phyloP scores from a whole-genome alignment of 164 flowering plant species.

The Umbellularia californica region DNA sequence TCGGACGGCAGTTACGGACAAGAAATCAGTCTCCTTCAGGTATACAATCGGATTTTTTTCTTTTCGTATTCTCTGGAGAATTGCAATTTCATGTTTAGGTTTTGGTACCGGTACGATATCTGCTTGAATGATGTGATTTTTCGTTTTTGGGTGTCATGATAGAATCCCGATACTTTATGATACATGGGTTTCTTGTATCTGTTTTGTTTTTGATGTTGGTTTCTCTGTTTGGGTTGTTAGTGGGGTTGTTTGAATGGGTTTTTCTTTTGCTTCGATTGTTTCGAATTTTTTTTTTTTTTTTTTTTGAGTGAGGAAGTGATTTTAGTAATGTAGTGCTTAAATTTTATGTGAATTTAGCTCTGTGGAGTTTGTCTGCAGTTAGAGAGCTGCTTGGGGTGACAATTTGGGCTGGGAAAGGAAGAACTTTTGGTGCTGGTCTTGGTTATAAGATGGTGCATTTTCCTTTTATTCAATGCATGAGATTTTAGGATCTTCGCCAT shows the following conservation, averaged over 20 bases:
- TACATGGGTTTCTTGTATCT: background rate
- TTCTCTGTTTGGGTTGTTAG: background rate
- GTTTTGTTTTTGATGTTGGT: background rate
- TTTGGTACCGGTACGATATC: background rate
- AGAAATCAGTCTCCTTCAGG: background rate
- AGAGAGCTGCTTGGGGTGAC: background rate
- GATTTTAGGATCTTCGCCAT: background rate
- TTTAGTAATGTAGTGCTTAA: background rate
- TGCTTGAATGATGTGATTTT: background rate
- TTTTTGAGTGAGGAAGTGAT: background rate
- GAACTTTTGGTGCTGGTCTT: background rate
- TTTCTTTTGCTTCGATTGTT: too few species aligned
- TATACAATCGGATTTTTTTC: background rate
- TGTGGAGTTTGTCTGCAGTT: background rate
- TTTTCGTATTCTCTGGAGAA: background rate
- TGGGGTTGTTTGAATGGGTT: background rate
- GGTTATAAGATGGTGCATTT: background rate
- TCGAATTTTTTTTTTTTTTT: too few species aligned
- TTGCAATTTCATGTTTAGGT: background rate
- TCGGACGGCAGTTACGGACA: background rate
- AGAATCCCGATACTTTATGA: too few species aligned
- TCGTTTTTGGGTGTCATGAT: background rate
- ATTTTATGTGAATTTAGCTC: background rate
- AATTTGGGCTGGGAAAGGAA: background rate
- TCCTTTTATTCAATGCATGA: background rate